Evolutionary conservation across 305 asterid genomes (phyloP).

Genomic region (Solanum aculeatissimum): DNA sequence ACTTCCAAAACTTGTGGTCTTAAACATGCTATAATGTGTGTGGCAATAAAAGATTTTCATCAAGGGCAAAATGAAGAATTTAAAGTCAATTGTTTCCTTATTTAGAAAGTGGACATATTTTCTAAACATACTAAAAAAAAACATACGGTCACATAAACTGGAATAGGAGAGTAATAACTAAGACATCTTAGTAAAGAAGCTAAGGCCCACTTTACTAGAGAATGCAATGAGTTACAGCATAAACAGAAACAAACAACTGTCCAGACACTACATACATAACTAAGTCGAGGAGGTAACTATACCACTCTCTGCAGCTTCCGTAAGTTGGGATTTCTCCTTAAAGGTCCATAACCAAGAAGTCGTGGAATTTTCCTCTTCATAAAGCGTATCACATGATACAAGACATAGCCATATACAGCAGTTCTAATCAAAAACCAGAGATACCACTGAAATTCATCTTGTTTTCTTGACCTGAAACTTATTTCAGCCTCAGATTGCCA

Average conservation of each 20-base stretch:
- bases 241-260: background rate
- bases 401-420: slow-evolving; percentile 51
- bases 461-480: slow-evolving; percentile 47
- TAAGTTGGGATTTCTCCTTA: slow-evolving; percentile 65
- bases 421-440: slow-evolving; percentile 70
- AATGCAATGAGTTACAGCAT: background rate
- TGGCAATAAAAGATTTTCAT: background rate
- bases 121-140: background rate
- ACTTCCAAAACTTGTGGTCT: background rate
- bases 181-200: background rate
- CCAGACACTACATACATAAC: background rate
- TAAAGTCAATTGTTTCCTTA: background rate
- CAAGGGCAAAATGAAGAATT: background rate
- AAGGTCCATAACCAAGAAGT: slow-evolving; percentile 70
- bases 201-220: background rate
- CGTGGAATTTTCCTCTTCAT: slow-evolving; percentile 63
- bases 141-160: background rate
- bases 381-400: slow-evolving; percentile 43
- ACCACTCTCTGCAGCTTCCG: slow-evolving; percentile 79
- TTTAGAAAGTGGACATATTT: background rate
- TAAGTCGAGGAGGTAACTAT: slow-evolving; percentile 16
- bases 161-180: background rate
- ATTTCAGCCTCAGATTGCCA: slow-evolving; percentile 86
- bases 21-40: background rate
- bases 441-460: slow-evolving; percentile 58